Conservation (phyloP, 2,329 filamentous ascomycete genomes). For the Aureobasidium melanogenum region DNA sequence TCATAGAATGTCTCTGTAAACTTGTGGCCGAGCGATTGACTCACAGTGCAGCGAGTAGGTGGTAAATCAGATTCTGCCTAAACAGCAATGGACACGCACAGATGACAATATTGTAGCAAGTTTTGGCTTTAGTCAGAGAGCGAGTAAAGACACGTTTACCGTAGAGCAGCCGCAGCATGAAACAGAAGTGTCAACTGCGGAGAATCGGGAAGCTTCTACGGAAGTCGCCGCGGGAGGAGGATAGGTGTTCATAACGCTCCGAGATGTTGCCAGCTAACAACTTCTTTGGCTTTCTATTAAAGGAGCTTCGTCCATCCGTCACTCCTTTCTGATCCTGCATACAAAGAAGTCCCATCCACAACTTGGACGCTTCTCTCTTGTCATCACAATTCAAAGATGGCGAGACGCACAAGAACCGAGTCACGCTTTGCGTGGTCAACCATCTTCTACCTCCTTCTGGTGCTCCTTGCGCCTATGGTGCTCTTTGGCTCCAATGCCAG, state of each 20-base stretch:
- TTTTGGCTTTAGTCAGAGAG: background rate
- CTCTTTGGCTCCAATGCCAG: slow-evolving; percentile 62
- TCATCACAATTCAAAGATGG: slow-evolving; percentile 13
- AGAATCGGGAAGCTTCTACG: background rate
- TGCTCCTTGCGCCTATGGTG: slow-evolving; percentile 76
- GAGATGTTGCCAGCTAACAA: background rate
- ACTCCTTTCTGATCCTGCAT: background rate
- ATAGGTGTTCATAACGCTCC: background rate
- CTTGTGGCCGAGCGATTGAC: background rate
- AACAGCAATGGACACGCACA: background rate
- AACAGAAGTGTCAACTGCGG: background rate
- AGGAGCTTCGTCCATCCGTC: background rate
- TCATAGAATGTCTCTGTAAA: background rate
- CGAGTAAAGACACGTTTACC: slow-evolving; percentile 2
- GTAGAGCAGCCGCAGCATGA: background rate
- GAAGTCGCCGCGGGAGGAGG: background rate
- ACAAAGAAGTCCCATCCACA: slow-evolving; percentile 1
- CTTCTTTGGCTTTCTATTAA: slow-evolving; percentile 7
- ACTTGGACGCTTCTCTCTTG: background rate
- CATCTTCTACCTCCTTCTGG: slow-evolving; percentile 81
- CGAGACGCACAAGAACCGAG: slow-evolving; percentile 15
- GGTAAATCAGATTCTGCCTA: background rate
- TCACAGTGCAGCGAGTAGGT: background rate
- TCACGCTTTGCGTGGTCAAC: slow-evolving; percentile 56
- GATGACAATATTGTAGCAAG: background rate